These are phyloP conservation scores for Gracilariopsis chorda DNA, from an alignment of 23 red algal species.

Conservation along the genomic window DNA sequence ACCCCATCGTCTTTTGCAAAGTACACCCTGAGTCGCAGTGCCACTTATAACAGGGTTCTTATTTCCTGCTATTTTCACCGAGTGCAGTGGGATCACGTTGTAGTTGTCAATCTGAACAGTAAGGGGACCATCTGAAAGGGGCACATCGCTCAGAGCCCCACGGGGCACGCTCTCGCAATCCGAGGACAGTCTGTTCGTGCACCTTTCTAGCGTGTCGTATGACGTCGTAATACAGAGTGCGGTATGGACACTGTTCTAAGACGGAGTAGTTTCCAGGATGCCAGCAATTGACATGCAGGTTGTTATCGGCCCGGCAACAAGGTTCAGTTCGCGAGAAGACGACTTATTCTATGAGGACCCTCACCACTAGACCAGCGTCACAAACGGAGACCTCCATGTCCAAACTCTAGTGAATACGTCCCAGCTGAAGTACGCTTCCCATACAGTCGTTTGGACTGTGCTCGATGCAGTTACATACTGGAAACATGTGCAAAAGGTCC, in stretches of 20 bases:
- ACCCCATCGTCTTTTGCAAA: too few relatives aligned
- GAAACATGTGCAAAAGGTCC: too few relatives aligned
- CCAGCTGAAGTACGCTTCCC: too few relatives aligned
- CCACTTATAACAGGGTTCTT: background rate
- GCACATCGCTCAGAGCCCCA: background rate
- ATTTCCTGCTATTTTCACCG: background rate
- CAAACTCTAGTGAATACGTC: too few relatives aligned
- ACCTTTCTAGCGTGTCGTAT: background rate
- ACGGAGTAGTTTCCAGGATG: background rate
- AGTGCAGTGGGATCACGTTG: background rate
- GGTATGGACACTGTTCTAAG: background rate
- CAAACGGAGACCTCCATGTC: too few relatives aligned
- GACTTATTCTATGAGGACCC: too few relatives aligned
- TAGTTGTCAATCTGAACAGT: conserved; percentile 6
- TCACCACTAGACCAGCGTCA: too few relatives aligned
- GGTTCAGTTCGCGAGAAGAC: too few relatives aligned
- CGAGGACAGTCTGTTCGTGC: background rate
- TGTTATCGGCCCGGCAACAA: too few relatives aligned
- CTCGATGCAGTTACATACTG: too few relatives aligned
- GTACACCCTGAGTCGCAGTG: conserved; percentile 10
- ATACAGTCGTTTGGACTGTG: too few relatives aligned
- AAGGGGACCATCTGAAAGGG: background rate
- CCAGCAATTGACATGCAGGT: background rate
- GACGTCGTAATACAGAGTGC: background rate
- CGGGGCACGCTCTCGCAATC: background rate